Evolutionary conservation across 1,284 basidiomycete genomes (phyloP).

Genomic region (Fomes fomentarius): DNA sequence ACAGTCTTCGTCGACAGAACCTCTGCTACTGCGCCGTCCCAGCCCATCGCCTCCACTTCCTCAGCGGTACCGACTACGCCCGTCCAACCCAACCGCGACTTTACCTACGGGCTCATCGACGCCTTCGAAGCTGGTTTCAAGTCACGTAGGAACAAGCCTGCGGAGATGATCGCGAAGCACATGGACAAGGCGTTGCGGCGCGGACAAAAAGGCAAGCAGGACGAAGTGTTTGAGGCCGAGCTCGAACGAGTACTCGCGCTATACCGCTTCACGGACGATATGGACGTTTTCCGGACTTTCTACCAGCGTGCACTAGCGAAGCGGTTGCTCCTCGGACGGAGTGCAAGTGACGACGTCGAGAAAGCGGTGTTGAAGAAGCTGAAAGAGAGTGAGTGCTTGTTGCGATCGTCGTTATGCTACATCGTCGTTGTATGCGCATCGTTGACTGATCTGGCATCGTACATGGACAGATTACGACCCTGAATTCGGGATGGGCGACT

Average conservation of each 20-base stretch:
- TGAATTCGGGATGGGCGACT: conserved; percentile 85
- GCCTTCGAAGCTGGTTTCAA: conserved; percentile 87
- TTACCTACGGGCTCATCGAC: conserved; percentile 65
- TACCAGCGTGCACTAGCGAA: conserved; percentile 92
- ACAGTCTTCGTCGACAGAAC: conserved; percentile 46
- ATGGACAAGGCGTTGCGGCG: conserved; percentile 86
- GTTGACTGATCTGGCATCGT: background rate
- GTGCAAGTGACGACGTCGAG: conserved; percentile 93
- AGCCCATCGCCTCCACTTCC: conserved; percentile 27
- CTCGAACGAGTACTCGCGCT: conserved; percentile 82
- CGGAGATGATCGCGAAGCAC: conserved; percentile 94
- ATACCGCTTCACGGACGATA: conserved; percentile 90
- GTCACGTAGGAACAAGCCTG: conserved; percentile 83
- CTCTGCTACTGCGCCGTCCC: conserved; percentile 1
- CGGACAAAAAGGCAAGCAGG: conserved; percentile 77
- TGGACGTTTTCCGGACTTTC: conserved; percentile 94
- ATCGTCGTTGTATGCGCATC: background rate
- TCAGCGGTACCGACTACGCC: conserved; percentile 17
- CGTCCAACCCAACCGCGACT: conserved; percentile 49
- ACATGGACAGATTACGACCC: conserved; percentile 74
- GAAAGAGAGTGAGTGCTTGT: conserved; percentile 71
- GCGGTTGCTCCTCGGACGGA: conserved; percentile 84
- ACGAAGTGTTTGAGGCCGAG: conserved; percentile 69
- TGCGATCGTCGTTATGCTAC: background rate
- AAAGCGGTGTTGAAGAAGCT: conserved; percentile 87